A percentile compares a stretch with the other conserved stretches of the same genome.
These are phyloP conservation scores for Nitzschia putrida DNA, from an alignment of 108 stramenopile genomes.

Conservation along the genomic window DNA sequence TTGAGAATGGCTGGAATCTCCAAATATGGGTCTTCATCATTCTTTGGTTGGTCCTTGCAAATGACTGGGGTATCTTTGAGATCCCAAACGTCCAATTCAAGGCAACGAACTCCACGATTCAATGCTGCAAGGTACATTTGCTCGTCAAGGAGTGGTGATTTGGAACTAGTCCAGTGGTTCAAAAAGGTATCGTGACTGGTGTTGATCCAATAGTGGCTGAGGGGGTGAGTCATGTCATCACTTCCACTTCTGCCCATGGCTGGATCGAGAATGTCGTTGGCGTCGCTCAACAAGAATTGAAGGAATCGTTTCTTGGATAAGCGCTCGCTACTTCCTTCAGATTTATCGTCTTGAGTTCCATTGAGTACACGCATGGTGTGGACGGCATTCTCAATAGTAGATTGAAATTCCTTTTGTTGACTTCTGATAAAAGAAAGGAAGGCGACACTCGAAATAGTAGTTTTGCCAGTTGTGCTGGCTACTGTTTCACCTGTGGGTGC, in stretches of 20 bases:
- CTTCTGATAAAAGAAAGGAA: conserved; percentile 62
- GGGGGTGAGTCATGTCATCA: conserved; percentile 87
- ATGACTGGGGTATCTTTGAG: conserved; percentile 52
- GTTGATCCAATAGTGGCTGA: conserved; percentile 89
- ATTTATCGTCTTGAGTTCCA: conserved; percentile 27
- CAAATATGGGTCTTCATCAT: conserved; percentile 19
- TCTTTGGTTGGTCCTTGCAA: conserved; percentile 22
- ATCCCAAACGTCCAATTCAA: conserved; percentile 96
- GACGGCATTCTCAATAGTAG: conserved; percentile 54
- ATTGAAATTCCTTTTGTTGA: conserved; percentile 62
- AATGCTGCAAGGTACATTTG: conserved; percentile 67
- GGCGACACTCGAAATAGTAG: conserved; percentile 54
- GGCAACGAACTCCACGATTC: conserved; percentile 74
- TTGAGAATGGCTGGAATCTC: conserved; percentile 50
- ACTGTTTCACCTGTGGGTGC: neutral
- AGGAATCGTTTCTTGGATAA: conserved; percentile 56
- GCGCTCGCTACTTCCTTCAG: conserved; percentile 26
- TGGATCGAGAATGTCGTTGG: conserved; percentile 72
- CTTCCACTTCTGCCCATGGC: conserved; percentile 26
- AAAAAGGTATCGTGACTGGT: conserved; percentile 93
- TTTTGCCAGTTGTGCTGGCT: conserved; percentile 15
- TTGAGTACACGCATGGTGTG: conserved; percentile 58
- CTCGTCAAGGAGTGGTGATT: conserved; percentile 37
- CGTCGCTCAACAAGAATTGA: conserved; percentile 56
- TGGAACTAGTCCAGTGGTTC: conserved; percentile 20